A percentile compares a stretch with the other conserved stretches of the same genome.
Evolutionary conservation across 202 grass and related monocot species (phyloP).

Genomic region (Miscanthus sacchariflorus): DNA sequence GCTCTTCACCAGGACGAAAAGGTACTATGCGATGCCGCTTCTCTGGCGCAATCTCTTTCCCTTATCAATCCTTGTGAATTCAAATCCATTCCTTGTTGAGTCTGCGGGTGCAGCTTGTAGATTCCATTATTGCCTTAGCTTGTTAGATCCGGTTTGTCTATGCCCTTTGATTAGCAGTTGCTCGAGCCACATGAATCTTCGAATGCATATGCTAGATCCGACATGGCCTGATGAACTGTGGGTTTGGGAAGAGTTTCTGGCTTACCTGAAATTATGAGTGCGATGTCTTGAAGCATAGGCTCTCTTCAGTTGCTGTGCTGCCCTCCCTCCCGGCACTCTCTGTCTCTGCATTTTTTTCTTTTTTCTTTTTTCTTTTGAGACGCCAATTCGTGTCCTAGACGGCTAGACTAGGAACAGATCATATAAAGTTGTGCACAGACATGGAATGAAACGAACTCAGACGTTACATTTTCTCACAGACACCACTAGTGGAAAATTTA

Average conservation of each 20-base stretch:
- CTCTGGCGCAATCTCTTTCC: background rate
- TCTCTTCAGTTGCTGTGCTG: background rate
- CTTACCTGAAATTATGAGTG: background rate
- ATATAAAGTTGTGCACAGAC: background rate
- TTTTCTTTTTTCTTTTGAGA: too few relatives aligned
- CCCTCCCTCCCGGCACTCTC: background rate
- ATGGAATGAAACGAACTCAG: background rate
- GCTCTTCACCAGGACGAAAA: constrained; percentile 98
- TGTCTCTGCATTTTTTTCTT: background rate
- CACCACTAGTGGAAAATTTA: background rate
- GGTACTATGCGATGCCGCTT: constrained; percentile 42
- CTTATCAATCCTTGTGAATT: background rate
- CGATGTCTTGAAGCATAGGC: background rate
- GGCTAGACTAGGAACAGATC: background rate
- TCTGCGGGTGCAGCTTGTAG: background rate
- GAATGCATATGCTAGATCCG: constrained; percentile 1
- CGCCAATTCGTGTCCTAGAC: background rate
- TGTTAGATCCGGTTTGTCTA: constrained; percentile 37
- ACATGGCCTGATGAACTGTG: background rate
- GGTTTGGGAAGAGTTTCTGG: background rate
- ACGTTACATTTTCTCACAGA: background rate
- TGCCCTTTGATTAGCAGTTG: constrained; percentile 8
- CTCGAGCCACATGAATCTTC: background rate
- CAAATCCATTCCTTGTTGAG: background rate
- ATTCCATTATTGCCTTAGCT: background rate